These are phyloP conservation scores for Aureobasidium pullulans DNA, from an alignment of 2,329 filamentous ascomycete species.

Conservation along the genomic window DNA sequence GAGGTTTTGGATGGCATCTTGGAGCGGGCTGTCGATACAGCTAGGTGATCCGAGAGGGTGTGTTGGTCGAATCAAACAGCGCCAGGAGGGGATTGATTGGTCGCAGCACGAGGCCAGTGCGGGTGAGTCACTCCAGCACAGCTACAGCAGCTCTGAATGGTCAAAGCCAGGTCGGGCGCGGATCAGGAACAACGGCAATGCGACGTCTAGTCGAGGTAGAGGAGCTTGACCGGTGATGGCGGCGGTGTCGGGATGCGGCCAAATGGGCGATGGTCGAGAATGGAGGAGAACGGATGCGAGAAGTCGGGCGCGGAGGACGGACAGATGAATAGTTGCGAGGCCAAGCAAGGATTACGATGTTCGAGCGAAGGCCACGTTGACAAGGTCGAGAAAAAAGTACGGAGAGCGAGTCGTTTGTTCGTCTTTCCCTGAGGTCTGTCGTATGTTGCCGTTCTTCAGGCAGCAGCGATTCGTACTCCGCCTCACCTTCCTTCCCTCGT, in stretches of 20 bases:
- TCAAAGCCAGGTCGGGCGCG: background rate
- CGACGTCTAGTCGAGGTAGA: background rate
- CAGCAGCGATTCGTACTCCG: constrained; percentile 7
- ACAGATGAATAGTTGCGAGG: constrained; percentile 3
- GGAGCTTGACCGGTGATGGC: constrained; percentile 2
- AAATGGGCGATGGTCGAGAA: background rate
- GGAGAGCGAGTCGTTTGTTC: background rate
- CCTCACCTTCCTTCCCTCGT: background rate
- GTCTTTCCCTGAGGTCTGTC: background rate
- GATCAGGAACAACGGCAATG: background rate
- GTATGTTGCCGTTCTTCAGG: background rate
- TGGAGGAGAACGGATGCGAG: constrained; percentile 1
- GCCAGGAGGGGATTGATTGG: background rate
- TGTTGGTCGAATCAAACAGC: constrained; percentile 5
- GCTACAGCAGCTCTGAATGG: background rate
- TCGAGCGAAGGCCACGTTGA: constrained; percentile 5
- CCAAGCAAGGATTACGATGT: constrained; percentile 6
- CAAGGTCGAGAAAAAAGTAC: background rate
- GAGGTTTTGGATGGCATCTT: constrained; percentile 8
- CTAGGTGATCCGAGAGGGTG: background rate
- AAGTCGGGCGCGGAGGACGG: background rate
- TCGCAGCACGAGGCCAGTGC: background rate
- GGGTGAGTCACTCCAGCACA: constrained; percentile 4
- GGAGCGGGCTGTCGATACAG: background rate
- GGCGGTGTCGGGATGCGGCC: constrained; percentile 9